phyloP scores from a whole-genome alignment of 352 stramenopile species.

The Phytophthora tubulina region DNA sequence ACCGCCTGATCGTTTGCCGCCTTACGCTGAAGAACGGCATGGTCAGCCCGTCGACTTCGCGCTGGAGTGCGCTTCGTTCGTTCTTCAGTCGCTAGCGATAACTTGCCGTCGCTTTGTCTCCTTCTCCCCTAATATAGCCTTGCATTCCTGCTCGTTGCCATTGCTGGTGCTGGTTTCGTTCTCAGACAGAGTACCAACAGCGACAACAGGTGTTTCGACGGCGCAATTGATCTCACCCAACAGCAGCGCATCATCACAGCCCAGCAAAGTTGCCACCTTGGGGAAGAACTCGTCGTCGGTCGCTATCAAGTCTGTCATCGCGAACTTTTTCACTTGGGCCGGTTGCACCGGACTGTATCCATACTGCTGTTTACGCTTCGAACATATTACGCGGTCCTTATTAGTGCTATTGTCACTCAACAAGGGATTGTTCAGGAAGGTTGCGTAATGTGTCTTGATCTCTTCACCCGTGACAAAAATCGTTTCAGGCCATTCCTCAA shows the following conservation, averaged over 20 bases:
- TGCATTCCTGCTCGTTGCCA: not conserved
- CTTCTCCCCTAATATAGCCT: not conserved
- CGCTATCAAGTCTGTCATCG: not conserved
- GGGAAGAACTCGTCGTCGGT: not conserved
- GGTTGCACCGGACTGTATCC: not conserved
- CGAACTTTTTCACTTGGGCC: not conserved
- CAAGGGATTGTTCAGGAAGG: too few relatives aligned
- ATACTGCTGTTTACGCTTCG: not conserved
- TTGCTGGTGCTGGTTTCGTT: not conserved
- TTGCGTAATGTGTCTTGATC: too few relatives aligned
- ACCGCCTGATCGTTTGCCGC: not conserved
- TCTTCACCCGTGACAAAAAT: too few relatives aligned
- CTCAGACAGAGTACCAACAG: not conserved
- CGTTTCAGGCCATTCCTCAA: too few relatives aligned
- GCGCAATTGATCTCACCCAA: not conserved
- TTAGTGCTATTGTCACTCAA: not conserved
- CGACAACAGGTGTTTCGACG: not conserved
- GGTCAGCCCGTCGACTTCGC: not conserved
- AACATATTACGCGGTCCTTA: not conserved
- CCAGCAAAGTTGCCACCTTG: not conserved
- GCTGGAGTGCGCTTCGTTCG: not conserved
- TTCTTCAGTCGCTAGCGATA: slow-evolving; percentile 13
- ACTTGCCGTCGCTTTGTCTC: slow-evolving; percentile 13
- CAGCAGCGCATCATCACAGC: not conserved
- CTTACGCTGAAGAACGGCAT: not conserved